Conservation (phyloP, 2,329 filamentous ascomycete species). For the Diplocarpon mali region DNA sequence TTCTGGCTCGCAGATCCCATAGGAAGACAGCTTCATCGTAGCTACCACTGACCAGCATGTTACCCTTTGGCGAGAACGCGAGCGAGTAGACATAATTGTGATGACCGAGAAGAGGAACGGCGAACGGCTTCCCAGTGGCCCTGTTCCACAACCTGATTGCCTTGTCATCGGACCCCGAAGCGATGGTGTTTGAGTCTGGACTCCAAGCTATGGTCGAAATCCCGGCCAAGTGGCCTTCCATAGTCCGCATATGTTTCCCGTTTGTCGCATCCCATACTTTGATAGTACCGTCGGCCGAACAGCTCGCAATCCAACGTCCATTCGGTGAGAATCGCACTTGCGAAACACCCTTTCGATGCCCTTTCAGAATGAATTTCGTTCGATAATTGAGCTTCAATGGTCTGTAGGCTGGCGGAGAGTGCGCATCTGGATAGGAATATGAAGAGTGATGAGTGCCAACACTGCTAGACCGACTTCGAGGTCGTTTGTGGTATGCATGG, state of each 20-base stretch:
- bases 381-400: conserved; percentile 30
- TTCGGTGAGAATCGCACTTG: conserved; percentile 87
- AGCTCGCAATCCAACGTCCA: conserved; percentile 79
- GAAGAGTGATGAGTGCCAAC: conserved; percentile 16
- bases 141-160: conserved; percentile 86
- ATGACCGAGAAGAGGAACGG: conserved; percentile 61
- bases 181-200: conserved; percentile 76
- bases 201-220: conserved; percentile 92
- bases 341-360: conserved; percentile 70
- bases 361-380: conserved; percentile 58
- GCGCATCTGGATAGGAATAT: conserved; percentile 16
- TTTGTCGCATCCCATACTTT: conserved; percentile 81
- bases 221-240: conserved; percentile 88
- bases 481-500: conserved; percentile 19
- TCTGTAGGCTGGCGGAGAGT: conserved; percentile 17
- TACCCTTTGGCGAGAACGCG: conserved; percentile 95
- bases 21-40: conserved; percentile 96
- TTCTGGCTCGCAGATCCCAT: conserved; percentile 86
- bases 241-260: conserved; percentile 71
- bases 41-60: conserved; percentile 88
- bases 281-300: conserved; percentile 79
- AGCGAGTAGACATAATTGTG: conserved; percentile 94
- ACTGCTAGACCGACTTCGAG: conserved; percentile 18
- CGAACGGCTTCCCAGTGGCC: conserved; percentile 45
- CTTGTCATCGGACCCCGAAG: conserved; percentile 93